phyloP scores from a whole-genome alignment of 164 flowering plant genomes.

The Vitis amurensis region DNA sequence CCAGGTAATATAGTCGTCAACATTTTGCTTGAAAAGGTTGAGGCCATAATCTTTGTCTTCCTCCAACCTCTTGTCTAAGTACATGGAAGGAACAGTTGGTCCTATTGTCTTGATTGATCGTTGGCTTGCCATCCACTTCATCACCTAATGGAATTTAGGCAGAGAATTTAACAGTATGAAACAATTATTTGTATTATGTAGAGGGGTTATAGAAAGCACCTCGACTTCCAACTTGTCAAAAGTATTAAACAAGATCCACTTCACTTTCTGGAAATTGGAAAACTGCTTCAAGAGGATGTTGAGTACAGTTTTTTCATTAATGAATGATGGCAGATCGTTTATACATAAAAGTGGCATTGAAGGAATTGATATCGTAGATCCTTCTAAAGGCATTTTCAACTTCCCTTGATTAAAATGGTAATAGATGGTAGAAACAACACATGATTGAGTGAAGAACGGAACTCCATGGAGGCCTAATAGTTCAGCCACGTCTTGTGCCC shows the following conservation, averaged over 20 bases:
- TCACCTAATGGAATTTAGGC: constrained; percentile 7
- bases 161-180: no score
- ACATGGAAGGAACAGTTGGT: constrained; percentile 45
- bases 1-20: constrained; percentile 15
- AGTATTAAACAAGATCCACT: constrained; percentile 42
- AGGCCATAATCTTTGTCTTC: no score
- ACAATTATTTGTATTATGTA: no score
- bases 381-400: constrained; percentile 9
- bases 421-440: constrained; percentile 28
- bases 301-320: neutral
- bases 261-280: constrained; percentile 29
- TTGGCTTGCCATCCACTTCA: constrained; percentile 24
- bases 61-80: neutral
- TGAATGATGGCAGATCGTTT: constrained; percentile 43
- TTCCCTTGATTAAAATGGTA: constrained; percentile 20
- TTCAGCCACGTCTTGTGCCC: constrained; percentile 44
- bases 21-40: no score
- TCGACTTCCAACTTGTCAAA: constrained; percentile 37
- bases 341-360: constrained; percentile 26
- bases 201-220: constrained; percentile 16
- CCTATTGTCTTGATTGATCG: constrained; percentile 32
- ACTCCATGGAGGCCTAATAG: constrained; percentile 34
- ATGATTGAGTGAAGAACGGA: constrained; percentile 50
- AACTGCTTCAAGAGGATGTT: constrained; percentile 21
- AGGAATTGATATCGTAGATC: constrained; percentile 15